Conservation (phyloP, 2,329 filamentous ascomycete species). For the Botryotinia calthae region DNA sequence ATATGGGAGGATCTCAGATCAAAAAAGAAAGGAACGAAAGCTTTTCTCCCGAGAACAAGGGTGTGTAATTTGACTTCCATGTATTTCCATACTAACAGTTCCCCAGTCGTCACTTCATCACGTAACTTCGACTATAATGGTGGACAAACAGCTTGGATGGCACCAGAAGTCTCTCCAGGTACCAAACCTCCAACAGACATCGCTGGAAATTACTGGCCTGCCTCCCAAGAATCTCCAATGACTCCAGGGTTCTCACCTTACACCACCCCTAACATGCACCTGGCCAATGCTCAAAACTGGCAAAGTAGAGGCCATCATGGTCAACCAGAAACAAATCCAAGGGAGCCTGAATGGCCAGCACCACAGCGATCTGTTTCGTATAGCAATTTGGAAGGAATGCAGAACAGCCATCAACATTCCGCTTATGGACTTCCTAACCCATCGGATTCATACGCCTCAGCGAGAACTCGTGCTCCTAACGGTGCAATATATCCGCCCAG, state of each 20-base stretch:
- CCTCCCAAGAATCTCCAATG: slow-evolving; percentile 50
- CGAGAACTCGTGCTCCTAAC: slow-evolving; percentile 7
- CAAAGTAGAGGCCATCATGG: slow-evolving; percentile 31
- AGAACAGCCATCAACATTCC: slow-evolving; percentile 32
- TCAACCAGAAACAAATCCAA: slow-evolving; percentile 31
- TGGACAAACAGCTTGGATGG: slow-evolving; percentile 37
- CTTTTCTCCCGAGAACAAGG: slow-evolving; percentile 39
- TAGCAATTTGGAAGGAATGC: slow-evolving; percentile 37
- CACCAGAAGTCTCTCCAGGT: slow-evolving; percentile 33
- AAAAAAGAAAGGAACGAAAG: slow-evolving; percentile 42
- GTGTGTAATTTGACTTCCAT: slow-evolving; percentile 25
- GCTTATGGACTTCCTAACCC: slow-evolving; percentile 29
- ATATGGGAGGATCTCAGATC: slow-evolving; percentile 45
- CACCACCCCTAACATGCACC: slow-evolving; percentile 40
- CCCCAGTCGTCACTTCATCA: slow-evolving; percentile 33
- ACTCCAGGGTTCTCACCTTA: slow-evolving; percentile 52
- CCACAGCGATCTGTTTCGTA: slow-evolving; percentile 40
- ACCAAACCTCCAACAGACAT: slow-evolving; percentile 45
- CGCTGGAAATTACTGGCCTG: slow-evolving; percentile 47
- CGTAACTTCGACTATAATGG: slow-evolving; percentile 35
- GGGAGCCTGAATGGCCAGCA: slow-evolving; percentile 37
- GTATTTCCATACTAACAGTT: slow-evolving; percentile 27
- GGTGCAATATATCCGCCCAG: slow-evolving; percentile 35
- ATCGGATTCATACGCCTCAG: slow-evolving; percentile 8
- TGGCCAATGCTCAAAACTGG: slow-evolving; percentile 36